Conservation (phyloP, 2,329 filamentous ascomycete species). For the Ciborinia camelliae region DNA sequence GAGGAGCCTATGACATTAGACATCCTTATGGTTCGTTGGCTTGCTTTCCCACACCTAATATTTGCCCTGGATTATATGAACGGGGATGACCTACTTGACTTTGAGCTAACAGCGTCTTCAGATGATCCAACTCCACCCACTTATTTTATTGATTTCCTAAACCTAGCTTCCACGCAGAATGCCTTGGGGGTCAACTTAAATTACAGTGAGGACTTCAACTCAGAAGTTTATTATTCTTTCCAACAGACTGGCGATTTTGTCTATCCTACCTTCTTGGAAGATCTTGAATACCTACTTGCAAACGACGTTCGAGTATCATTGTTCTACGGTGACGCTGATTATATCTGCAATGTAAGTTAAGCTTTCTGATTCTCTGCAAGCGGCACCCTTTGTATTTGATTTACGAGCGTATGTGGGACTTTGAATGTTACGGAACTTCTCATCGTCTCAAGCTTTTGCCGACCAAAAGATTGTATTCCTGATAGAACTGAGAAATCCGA, state of each 20-base stretch:
- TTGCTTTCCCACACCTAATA: not conserved
- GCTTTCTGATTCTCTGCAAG: not conserved
- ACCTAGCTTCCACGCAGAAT: slow-evolving; percentile 16
- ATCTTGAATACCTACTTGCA: slow-evolving; percentile 46
- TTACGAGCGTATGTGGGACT: not conserved
- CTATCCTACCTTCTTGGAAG: slow-evolving; percentile 54
- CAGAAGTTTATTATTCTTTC: slow-evolving; percentile 46
- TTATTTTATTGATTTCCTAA: slow-evolving; percentile 44
- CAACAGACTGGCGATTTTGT: slow-evolving; percentile 54
- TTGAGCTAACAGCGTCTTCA: not conserved
- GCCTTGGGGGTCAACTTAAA: slow-evolving; percentile 22
- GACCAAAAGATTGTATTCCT: not conserved
- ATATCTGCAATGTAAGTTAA: slow-evolving; percentile 28
- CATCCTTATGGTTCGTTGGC: slow-evolving; percentile 39
- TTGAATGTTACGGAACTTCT: not conserved
- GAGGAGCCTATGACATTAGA: slow-evolving; percentile 51
- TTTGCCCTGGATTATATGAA: not conserved
- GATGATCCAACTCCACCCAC: slow-evolving; percentile 50
- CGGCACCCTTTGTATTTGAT: not conserved
- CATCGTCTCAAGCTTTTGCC: not conserved
- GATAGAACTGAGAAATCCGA: not conserved
- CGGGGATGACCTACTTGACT: not conserved
- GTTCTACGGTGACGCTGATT: slow-evolving; percentile 53
- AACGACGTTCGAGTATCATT: slow-evolving; percentile 50
- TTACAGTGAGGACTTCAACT: slow-evolving; percentile 28